Evolutionary conservation across 345 rosid genomes (phyloP).

Genomic region (Rhizophora mangle): DNA sequence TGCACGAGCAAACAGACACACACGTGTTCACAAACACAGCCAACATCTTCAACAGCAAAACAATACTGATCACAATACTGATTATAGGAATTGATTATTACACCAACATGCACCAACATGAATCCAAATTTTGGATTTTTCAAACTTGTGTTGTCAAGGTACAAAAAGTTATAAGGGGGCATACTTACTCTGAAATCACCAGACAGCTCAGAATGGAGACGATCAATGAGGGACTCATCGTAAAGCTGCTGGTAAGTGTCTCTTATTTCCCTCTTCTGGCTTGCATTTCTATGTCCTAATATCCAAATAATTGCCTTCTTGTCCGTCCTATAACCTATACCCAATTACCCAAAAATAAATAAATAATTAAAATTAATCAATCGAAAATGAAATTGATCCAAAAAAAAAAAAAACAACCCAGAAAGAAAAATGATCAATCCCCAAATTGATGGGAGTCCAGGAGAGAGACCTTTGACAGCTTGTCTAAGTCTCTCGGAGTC

Average conservation of each 20-base stretch:
- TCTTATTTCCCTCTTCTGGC: conserved; percentile 62
- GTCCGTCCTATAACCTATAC: conserved; percentile 71
- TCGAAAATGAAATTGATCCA: not conserved
- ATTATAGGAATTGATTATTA: not conserved
- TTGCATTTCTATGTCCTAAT: conserved; percentile 68
- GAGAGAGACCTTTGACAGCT: conserved; percentile 58
- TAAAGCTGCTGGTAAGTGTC: conserved; percentile 61
- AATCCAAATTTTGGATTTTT: too few species aligned
- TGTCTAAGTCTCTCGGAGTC: conserved; percentile 56
- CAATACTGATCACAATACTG: not conserved
- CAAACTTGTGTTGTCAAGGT: too few species aligned
- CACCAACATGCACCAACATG: too few species aligned
- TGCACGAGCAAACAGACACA: not conserved
- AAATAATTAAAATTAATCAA: not conserved
- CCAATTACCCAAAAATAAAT: conserved; percentile 4
- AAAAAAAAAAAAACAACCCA: not conserved
- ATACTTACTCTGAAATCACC: conserved; percentile 70
- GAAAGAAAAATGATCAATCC: not conserved
- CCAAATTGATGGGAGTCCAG: not conserved
- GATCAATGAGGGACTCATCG: conserved; percentile 55
- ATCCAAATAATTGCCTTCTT: conserved; percentile 56
- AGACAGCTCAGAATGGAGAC: conserved; percentile 62
- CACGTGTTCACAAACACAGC: too few species aligned
- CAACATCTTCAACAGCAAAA: not conserved
- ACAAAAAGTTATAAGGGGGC: not conserved